These are phyloP conservation scores for Pichia membranifaciens DNA, from an alignment of 805 yeast species.

Conservation along the genomic window DNA sequence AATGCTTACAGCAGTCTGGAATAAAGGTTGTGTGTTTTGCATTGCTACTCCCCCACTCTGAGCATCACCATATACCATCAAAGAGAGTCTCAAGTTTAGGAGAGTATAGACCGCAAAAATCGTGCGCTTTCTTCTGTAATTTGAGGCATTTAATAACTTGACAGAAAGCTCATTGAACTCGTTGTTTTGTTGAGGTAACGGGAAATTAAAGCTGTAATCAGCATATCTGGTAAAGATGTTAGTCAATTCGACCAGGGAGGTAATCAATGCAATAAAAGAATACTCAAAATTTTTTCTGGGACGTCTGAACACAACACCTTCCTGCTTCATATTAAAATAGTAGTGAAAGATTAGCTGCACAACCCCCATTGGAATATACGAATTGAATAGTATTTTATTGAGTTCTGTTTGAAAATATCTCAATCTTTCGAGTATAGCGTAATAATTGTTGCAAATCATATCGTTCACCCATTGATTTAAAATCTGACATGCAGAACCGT, in stretches of 20 bases:
- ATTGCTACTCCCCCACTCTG: constrained; percentile 10
- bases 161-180: constrained; percentile 11
- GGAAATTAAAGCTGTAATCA: neutral
- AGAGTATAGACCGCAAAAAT: constrained; percentile 10
- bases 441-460: constrained; percentile 8
- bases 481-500: no score
- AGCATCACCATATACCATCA: constrained; percentile 14
- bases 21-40: constrained; percentile 12
- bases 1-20: constrained; percentile 11
- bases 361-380: constrained; percentile 14
- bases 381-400: constrained; percentile 10
- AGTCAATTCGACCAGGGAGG: constrained; percentile 11
- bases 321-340: constrained; percentile 6
- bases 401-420: constrained; percentile 12
- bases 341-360: constrained; percentile 6
- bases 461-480: neutral
- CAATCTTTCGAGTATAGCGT: constrained; percentile 16
- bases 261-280: constrained; percentile 11
- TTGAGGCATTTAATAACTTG: constrained; percentile 10
- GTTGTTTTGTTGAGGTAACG: constrained; percentile 2
- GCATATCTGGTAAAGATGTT: constrained; percentile 8
- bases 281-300: constrained; percentile 13
- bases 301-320: constrained; percentile 5
- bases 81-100: constrained; percentile 7
- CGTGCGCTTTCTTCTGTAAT: constrained; percentile 11